Evolutionary conservation across 139 green algal genomes (phyloP), one percentile per base, ranked within the genome.

Genomic region (Chlamydomonas sphaeroides): DNA sequence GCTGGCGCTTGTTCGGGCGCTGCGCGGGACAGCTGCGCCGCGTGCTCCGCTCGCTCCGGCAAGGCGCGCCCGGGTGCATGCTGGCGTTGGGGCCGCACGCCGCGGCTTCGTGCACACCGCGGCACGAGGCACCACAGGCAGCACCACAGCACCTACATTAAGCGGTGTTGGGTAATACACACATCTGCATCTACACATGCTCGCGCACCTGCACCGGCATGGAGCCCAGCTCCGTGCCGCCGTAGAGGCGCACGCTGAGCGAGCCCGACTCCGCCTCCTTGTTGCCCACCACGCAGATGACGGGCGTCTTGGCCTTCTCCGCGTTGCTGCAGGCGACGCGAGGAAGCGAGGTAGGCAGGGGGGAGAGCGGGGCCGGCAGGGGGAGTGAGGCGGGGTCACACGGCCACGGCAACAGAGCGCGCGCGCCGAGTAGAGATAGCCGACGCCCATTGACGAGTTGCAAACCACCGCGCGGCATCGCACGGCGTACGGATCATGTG

Each of bases 261-360:
- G 68, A 84, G 42, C 87, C 77, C 33, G 79, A 68, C 42, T 94
- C 91, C 7, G 89, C 92, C 78, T 98, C 95, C 48, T 93, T 89
- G 53, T 82, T 75, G 11, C 95, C 95, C 36, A 98, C 87, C 48
- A 98, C 92, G 30, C 87, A 94, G 85, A 96, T 96, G 10, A 98
- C 86, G 15, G 95, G 95, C 1, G 92, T 95, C 88, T 98, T 98
- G 51, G 92, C 89, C 71, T 82, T 95, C 85, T 97, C 92, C 0
- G 96, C 92, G 65, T 90, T 96, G 42, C 95, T 90, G 63, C 97
- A 20, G 49, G 28, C 32, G 41, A 28, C n/a, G 15, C 15, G 48
- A 1, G 28, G n/a, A n/a, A 17, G 28, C 6, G n/a, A 20, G 51
- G 35, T 33, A 36, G 28, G 35, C 23, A 59, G 53, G 15, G 28